Percentiles rank a stretch among this genome's conserved stretches.
phyloP scores from a whole-genome alignment of 257 asterid genomes.

The Asclepias syriaca region DNA sequence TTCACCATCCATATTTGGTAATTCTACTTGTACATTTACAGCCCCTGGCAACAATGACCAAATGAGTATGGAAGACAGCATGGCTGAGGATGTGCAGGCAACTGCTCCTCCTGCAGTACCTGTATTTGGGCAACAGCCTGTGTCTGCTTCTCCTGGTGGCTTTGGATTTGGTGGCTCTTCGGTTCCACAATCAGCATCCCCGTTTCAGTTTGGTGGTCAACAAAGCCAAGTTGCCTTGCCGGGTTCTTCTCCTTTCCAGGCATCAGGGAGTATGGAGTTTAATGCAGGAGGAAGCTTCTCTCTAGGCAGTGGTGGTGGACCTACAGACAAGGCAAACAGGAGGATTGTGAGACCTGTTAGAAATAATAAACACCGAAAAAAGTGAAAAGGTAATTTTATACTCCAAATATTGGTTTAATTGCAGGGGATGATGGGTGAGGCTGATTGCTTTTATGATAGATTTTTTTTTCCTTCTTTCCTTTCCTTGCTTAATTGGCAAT shows the following conservation, averaged over 20 bases:
- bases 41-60: constrained; percentile 52
- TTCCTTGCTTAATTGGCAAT: neutral
- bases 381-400: constrained; percentile 23
- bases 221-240: constrained; percentile 42
- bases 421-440: neutral
- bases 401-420: neutral
- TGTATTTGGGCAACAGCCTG: constrained; percentile 45
- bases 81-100: constrained; percentile 87
- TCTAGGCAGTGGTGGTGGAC: constrained; percentile 61
- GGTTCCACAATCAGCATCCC: constrained; percentile 30
- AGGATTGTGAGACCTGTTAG: constrained; percentile 38
- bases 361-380: constrained; percentile 42
- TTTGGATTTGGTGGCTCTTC: constrained; percentile 53
- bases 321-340: constrained; percentile 47
- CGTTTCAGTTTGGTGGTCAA: constrained; percentile 61
- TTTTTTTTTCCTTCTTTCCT: neutral
- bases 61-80: constrained; percentile 77
- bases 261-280: constrained; percentile 50
- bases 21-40: constrained; percentile 10
- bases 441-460: constrained; percentile 3
- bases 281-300: constrained; percentile 74
- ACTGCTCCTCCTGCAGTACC: constrained; percentile 32
- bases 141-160: constrained; percentile 39
- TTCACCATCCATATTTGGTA: constrained; percentile 25
- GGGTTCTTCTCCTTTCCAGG: constrained; percentile 44